Evolutionary conservation across 2,329 filamentous ascomycete genomes (phyloP), one percentile per base, ranked within the genome.

Genomic region (Aspergillus hiratsukae): DNA sequence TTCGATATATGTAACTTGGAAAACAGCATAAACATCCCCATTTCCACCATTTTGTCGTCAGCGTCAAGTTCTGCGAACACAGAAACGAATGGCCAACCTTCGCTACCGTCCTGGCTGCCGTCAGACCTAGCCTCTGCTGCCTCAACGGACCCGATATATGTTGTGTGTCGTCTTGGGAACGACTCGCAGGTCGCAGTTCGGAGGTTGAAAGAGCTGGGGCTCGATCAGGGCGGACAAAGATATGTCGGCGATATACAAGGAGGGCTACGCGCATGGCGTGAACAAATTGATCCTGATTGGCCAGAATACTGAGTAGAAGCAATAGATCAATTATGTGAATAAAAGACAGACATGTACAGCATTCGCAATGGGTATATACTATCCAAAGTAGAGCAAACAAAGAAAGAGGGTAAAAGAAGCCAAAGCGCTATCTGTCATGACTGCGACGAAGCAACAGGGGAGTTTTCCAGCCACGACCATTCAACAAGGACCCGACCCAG

Each of bases 1-100:
- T 97, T 90, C 62, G 87, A 88, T 17, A 86, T 97, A 48, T 91
- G 88, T 61, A 86, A 81, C 58, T 79, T 99, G 7, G 78, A 85
- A 0, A 88, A 88, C 0, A 90, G 90, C 27, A 75, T 95, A 51
- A 97, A 79, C 52, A 69, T 79, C 21, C 78, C 78, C 2, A 75
- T 79, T 9, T 76, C 75, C 1, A 67, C 61, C 2, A 76, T 80
- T 25, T 55, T 78, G 11, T 65, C 69, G 7, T 53, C 57, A 3
- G 10, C 61, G 6, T 3, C 48, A 50, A 51, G 48, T 21, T 11
- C 51, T 41, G 23, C 17, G 14, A 59, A 48, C 7, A 43, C 49
- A 21, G 51, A 49, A 11, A 40, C 37, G 21, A 49, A 53, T 21
- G 50, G 40, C 5, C 52, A 53, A 19, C 31, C 43, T 19, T n/a